Evolutionary conservation across 805 yeast species (phyloP).

Genomic region (Candida sonorensis): DNA sequence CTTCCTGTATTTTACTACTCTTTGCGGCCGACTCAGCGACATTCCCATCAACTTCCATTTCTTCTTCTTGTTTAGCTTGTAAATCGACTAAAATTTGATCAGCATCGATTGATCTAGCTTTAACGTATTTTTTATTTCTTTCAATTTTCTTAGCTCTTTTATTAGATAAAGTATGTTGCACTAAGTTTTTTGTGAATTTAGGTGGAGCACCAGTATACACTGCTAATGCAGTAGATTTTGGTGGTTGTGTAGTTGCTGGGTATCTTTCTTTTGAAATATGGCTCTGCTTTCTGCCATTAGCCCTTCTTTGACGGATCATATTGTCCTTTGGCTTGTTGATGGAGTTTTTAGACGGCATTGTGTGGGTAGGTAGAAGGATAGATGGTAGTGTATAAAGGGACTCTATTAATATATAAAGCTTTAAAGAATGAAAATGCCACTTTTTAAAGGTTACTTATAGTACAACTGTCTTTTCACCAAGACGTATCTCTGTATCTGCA

Average conservation of each 20-base stretch:
- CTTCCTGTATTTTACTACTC: conserved; percentile 15
- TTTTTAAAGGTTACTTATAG: too few species aligned
- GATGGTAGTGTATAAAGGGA: too few species aligned
- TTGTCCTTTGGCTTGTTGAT: conserved; percentile 73
- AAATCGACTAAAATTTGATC: conserved; percentile 41
- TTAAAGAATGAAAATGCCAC: too few species aligned
- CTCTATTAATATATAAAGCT: too few species aligned
- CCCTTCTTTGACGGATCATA: conserved; percentile 43
- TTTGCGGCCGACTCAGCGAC: conserved; percentile 17
- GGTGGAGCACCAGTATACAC: conserved; percentile 32
- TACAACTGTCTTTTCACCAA: too few species aligned
- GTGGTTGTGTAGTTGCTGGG: conserved; percentile 1
- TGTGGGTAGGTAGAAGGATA: too few species aligned
- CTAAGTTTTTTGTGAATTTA: conserved; percentile 23
- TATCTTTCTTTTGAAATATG: conserved; percentile 3
- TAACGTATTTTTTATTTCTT: conserved; percentile 69
- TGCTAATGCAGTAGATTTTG: conserved; percentile 32
- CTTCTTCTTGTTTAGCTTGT: conserved; percentile 39
- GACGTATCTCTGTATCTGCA: too few species aligned
- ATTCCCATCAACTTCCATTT: conserved; percentile 44
- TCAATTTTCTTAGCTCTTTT: conserved; percentile 74
- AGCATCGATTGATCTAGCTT: conserved; percentile 38
- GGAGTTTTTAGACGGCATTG: conserved; percentile 78
- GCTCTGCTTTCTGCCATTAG: conserved; percentile 20
- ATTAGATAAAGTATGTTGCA: conserved; percentile 62